Conservation (phyloP, 2,329 filamentous ascomycete genomes). For the Exophiala mesophila region DNA sequence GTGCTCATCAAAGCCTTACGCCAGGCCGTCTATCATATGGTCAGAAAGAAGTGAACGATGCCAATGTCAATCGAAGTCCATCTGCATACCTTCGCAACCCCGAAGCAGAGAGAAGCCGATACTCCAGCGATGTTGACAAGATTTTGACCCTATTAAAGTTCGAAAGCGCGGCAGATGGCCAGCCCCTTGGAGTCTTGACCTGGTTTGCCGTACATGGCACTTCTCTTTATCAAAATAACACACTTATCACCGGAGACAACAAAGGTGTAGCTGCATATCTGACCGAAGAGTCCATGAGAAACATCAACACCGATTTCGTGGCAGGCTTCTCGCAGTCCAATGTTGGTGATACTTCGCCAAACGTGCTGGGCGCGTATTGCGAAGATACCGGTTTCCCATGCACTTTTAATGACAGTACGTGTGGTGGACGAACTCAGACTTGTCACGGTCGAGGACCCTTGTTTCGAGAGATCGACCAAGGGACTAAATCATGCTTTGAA, state of each 20-base stretch:
- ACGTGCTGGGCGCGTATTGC: constrained; percentile 81
- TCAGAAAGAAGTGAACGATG: constrained; percentile 63
- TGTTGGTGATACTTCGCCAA: constrained; percentile 86
- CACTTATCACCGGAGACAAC: constrained; percentile 87
- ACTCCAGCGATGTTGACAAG: constrained; percentile 65
- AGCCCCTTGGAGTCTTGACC: constrained; percentile 74
- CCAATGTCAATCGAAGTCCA: constrained; percentile 83
- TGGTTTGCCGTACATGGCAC: constrained; percentile 95
- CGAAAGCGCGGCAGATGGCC: constrained; percentile 65
- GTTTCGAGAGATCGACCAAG: constrained; percentile 41
- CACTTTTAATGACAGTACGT: constrained; percentile 70
- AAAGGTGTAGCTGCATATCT: constrained; percentile 87
- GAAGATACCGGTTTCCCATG: constrained; percentile 64
- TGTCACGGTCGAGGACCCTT: constrained; percentile 45
- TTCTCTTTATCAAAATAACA: constrained; percentile 87
- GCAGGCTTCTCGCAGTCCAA: constrained; percentile 90
- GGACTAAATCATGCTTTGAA: constrained; percentile 47
- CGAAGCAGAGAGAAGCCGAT: constrained; percentile 64
- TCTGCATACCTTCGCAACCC: constrained; percentile 88
- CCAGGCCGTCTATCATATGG: constrained; percentile 69
- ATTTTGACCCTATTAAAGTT: constrained; percentile 76
- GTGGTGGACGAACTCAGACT: constrained; percentile 44
- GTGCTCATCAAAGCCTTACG: constrained; percentile 68
- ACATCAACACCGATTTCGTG: constrained; percentile 56
- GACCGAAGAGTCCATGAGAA: constrained; percentile 57